Conservation (phyloP, 768 basidiomycete genomes). For the Cyclocybe cylindracea region DNA sequence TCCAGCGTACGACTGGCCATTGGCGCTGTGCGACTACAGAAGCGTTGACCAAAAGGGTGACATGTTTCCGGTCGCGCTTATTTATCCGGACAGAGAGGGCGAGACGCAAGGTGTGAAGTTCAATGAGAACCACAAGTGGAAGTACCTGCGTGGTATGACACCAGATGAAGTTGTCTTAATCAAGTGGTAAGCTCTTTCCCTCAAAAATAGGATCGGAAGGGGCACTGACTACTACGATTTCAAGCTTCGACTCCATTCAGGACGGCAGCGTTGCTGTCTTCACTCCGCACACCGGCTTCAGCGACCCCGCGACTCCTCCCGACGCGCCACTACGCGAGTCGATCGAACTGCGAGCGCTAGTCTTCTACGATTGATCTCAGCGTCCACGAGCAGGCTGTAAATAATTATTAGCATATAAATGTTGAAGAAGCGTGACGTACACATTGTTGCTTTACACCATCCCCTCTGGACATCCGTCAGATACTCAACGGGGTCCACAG, state of each 20-base stretch:
- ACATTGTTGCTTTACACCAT: too few relatives aligned
- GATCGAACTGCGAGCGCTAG: constrained; percentile 59
- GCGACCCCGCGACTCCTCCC: constrained; percentile 48
- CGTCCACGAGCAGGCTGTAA: too few relatives aligned
- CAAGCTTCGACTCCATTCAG: constrained; percentile 29
- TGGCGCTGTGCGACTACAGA: constrained; percentile 51
- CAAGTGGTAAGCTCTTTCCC: constrained; percentile 38
- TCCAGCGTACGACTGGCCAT: constrained; percentile 50
- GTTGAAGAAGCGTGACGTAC: too few relatives aligned
- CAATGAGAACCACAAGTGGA: constrained; percentile 53
- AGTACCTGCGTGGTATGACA: constrained; percentile 43
- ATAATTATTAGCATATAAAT: too few relatives aligned
- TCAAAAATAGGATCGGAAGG: neutral
- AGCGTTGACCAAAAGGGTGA: constrained; percentile 43
- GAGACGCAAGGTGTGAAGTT: constrained; percentile 49
- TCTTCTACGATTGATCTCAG: constrained; percentile 49
- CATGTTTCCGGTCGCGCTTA: constrained; percentile 42
- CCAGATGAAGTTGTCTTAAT: constrained; percentile 51
- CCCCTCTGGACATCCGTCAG: too few relatives aligned
- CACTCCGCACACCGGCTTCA: constrained; percentile 60
- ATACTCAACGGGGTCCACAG: too few relatives aligned
- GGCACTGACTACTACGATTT: too few relatives aligned
- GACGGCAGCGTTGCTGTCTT: constrained; percentile 48
- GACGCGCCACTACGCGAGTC: constrained; percentile 50
- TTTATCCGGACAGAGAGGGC: constrained; percentile 51